Base-by-base conservation (phyloP, 2,329 filamentous ascomycete species). In the Thermothelomyces thermophilus region DNA sequence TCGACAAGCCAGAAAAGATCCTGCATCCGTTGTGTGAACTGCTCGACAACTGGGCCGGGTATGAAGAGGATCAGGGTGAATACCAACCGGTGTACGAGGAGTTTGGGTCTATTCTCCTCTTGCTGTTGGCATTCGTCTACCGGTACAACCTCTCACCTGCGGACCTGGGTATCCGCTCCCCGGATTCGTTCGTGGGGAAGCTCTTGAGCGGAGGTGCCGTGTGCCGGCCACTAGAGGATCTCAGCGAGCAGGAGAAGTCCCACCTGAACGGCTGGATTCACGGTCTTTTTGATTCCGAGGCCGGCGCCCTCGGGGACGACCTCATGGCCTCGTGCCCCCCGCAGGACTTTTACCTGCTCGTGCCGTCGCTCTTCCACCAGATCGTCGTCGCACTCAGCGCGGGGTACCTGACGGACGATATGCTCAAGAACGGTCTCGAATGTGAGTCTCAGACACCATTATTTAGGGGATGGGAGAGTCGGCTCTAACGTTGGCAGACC, bases 11-110 rank as follows among this genome's bases (percentile, higher is more conserved):
- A 0, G 72, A 77, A 0, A 77, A 77, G n/a, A 77, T 93, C 10
- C 68, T 93, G 3, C 79, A 82, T 42, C 87, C 87, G 1, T 67
- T 93, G 1, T 90, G 86, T 63, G 80, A 83, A 19, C 71, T 91
- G 10, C 72, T 94, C 11, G 87, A 93, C 58, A 80, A 80, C 54
- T 93, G 87, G 87, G 74, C 52, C 7, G 58, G 77, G 10, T 88
- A 90, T 59, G 87, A 91, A 34, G 86, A 90, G 54, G 87, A 91
- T 58, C 86, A 90, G 66, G 83, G 81, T 46, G 88, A 93, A 62
- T 89, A 89, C 59, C 87, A 91, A 63, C 87, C 87, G 0, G 82
- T 90, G 0, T 93, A 93, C 59, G 88, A 93, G 61, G 88, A 94
- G 59, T 93, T 91, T 57, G 86, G 87, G 0, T 82, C 85, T 0